Conservation (phyloP, 768 basidiomycete genomes). For the Cystofilobasidium bisporidii region DNA sequence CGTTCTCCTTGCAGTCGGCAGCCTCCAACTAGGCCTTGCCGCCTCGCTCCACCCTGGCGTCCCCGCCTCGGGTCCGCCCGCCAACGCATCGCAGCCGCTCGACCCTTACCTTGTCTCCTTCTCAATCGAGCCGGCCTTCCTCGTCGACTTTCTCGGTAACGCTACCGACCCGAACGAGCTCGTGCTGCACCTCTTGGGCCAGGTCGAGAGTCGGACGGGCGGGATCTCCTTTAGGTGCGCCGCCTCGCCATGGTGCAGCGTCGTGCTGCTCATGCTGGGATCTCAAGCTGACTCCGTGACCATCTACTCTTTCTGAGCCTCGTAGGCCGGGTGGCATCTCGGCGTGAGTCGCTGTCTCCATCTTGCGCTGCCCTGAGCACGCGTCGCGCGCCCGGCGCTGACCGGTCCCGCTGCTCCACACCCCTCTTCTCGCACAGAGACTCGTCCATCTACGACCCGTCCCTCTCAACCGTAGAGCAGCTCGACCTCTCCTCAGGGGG, state of each 20-base stretch:
- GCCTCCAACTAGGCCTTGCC: neutral
- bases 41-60: conserved; percentile 25
- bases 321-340: conserved; percentile 40
- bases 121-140: conserved; percentile 37
- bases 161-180: conserved; percentile 36
- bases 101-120: conserved; percentile 35
- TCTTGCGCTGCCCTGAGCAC: no score
- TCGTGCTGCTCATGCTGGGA: neutral
- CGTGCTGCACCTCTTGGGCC: conserved; percentile 33
- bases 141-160: conserved; percentile 37
- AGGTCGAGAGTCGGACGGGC: conserved; percentile 36
- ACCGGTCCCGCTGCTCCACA: neutral
- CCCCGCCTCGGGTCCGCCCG: conserved; percentile 10
- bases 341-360: conserved; percentile 22
- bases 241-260: neutral
- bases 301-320: conserved; percentile 27
- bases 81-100: conserved; percentile 32
- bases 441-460: conserved; percentile 16
- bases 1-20: no score
- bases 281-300: no score
- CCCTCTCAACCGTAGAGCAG: neutral
- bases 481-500: conserved; percentile 35
- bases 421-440: neutral
- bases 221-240: conserved; percentile 13
- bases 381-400: neutral